Evolutionary conservation across 116 monocot genomes (phyloP).

Genomic region (Papilionanthe hybrid): DNA sequence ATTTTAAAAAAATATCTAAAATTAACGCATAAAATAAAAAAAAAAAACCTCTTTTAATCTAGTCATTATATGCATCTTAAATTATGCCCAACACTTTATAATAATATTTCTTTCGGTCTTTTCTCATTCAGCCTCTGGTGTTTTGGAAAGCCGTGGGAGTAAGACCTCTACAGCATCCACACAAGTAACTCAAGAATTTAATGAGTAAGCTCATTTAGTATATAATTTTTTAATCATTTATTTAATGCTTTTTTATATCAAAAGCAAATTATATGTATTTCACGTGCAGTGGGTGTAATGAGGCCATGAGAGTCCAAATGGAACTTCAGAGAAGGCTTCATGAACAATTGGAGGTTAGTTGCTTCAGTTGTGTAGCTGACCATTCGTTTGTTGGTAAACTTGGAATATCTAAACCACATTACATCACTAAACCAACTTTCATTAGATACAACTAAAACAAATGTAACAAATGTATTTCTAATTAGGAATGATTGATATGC

Average conservation of each 20-base stretch:
- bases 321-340: slow-evolving; percentile 68
- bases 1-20: no score
- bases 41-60: no score
- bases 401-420: no score
- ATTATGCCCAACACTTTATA: no score
- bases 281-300: slow-evolving; percentile 50
- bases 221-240: neutral
- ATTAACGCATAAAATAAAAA: no score
- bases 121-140: slow-evolving; percentile 14
- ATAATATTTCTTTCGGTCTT: no score
- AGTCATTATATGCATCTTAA: no score
- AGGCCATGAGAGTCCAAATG: slow-evolving; percentile 79
- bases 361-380: neutral
- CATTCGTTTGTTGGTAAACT: no score
- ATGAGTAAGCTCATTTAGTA: slow-evolving; percentile 38
- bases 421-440: no score
- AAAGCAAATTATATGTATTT: slow-evolving; percentile 7
- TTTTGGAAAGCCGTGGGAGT: slow-evolving; percentile 20
- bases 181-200: slow-evolving; percentile 33
- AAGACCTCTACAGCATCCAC: slow-evolving; percentile 21
- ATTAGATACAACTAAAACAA: no score
- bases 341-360: slow-evolving; percentile 67
- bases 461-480: no score
- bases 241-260: neutral
- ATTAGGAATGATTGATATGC: no score